Base-by-base conservation (phyloP, 345 rosid species). In the Cardamine chenopodiifolia region DNA sequence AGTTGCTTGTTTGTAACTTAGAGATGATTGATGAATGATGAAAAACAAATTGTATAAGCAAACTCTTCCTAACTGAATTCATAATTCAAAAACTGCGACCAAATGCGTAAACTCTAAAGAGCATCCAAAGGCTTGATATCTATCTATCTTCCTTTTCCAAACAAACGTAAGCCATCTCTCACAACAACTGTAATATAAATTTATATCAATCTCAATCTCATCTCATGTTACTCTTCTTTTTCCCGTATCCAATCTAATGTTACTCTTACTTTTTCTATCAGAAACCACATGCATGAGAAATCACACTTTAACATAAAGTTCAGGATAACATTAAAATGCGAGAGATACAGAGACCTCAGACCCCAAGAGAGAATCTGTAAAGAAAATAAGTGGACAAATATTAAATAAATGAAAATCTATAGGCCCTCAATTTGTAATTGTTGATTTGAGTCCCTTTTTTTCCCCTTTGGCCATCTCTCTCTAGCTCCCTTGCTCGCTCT, bases 371-470 rank as follows among this genome's bases (percentile, higher is more conserved):
- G 22, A 18, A 47, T 22, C 1, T 50, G 1, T 53, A 53, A 23
- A 25, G 8, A n/a, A 55, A 55, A 55, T 4, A 56, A 56, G 37
- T 28, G 22, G 62, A 11, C 5, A 5, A 17, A 32, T 18, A 19
- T 34, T 34, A 19, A 59, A 19, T 34, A 35, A 34, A 34, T 19
- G 6, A 19, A 31, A 35, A 59, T 6, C 2, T 6, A 31, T 12
- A 1, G 31, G 31, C 31, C 15, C 65, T 60, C 18, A 50, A 50
- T 1, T 5, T 1, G 1, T 10, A 29, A 59, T 35, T 48, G n/a
- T 66, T 49, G 60, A 58, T 66, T 34, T 67, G 39, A 47, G 18
- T 65, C 34, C 56, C 6, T n/a, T 55, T 54, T 45, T 59, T 22
- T 13, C 9, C 47, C 25, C 29, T 12, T 42, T 59, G 18, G 54